Evolutionary conservation across 2,329 filamentous ascomycete species (phyloP).

Genomic region (Cladophialophora yegresii): DNA sequence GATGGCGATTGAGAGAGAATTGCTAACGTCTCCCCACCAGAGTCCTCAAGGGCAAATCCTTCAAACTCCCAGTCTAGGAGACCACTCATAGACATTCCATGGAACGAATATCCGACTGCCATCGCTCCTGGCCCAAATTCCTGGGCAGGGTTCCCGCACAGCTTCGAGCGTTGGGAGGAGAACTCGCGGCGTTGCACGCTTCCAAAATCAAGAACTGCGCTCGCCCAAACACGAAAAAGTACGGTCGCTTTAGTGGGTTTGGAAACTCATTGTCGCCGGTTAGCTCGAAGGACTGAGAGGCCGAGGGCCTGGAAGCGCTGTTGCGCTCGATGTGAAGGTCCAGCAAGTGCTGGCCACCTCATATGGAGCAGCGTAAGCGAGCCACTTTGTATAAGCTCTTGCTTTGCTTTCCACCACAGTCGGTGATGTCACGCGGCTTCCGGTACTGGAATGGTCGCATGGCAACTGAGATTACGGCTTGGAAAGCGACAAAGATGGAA

Average conservation of each 20-base stretch:
- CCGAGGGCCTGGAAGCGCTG: background rate
- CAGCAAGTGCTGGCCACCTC: background rate
- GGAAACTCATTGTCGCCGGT: background rate
- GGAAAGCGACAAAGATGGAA: background rate
- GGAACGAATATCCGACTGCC: background rate
- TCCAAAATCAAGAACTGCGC: background rate
- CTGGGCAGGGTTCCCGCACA: background rate
- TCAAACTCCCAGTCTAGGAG: slow-evolving; percentile 72
- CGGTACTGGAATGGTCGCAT: background rate
- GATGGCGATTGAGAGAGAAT: background rate
- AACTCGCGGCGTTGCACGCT: background rate
- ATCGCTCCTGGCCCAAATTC: background rate
- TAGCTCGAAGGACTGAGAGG: background rate
- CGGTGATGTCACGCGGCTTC: background rate
- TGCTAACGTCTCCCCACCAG: slow-evolving; percentile 37
- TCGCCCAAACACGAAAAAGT: background rate
- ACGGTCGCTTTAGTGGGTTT: background rate
- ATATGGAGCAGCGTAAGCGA: background rate
- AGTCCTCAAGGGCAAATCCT: slow-evolving; percentile 83
- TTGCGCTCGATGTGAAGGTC: background rate
- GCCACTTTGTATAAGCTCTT: background rate
- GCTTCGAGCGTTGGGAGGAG: background rate
- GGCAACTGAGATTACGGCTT: background rate
- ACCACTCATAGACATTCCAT: background rate
- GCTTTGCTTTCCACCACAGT: background rate